phyloP scores from a whole-genome alignment of 1,284 basidiomycete genomes.

The Coniferiporia sulphurascens region DNA sequence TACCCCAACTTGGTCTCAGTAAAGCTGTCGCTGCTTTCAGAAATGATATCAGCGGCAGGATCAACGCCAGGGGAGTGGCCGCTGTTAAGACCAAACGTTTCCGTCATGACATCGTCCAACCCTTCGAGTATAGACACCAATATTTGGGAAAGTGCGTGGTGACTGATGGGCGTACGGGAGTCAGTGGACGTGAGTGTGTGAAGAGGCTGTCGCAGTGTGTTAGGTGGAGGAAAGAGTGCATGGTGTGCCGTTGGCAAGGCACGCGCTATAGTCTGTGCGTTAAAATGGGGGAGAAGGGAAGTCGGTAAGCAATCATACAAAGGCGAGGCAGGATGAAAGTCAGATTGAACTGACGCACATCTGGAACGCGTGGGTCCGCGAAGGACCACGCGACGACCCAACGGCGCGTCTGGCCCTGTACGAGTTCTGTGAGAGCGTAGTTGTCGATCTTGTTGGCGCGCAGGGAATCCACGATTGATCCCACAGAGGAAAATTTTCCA shows the following conservation, averaged over 20 bases:
- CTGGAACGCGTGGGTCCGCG: slow-evolving; percentile 56
- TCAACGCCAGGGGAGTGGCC: too few relatives aligned
- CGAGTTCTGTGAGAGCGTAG: slow-evolving; percentile 78
- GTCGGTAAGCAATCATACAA: neutral
- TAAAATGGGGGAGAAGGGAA: slow-evolving; percentile 17
- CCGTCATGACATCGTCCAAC: slow-evolving; percentile 31
- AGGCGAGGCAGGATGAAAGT: neutral
- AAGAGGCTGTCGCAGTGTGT: slow-evolving; percentile 42
- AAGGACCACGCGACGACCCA: slow-evolving; percentile 92
- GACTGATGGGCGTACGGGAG: slow-evolving; percentile 20
- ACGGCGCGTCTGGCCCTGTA: slow-evolving; percentile 81
- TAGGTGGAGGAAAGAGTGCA: slow-evolving; percentile 49
- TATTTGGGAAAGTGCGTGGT: slow-evolving; percentile 16
- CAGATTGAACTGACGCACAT: slow-evolving; percentile 45
- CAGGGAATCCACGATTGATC: slow-evolving; percentile 54
- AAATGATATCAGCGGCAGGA: neutral
- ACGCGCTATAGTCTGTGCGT: slow-evolving; percentile 44
- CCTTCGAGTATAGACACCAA: slow-evolving; percentile 30
- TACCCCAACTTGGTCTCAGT: slow-evolving; percentile 16
- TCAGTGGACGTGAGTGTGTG: neutral
- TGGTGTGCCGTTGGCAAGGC: slow-evolving; percentile 42
- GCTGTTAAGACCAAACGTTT: neutral
- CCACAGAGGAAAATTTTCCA: slow-evolving; percentile 77
- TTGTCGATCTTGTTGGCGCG: slow-evolving; percentile 67
- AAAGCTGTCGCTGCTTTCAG: neutral